Base-by-base conservation (phyloP, 345 rosid species). In the Eutrema heterophyllum region DNA sequence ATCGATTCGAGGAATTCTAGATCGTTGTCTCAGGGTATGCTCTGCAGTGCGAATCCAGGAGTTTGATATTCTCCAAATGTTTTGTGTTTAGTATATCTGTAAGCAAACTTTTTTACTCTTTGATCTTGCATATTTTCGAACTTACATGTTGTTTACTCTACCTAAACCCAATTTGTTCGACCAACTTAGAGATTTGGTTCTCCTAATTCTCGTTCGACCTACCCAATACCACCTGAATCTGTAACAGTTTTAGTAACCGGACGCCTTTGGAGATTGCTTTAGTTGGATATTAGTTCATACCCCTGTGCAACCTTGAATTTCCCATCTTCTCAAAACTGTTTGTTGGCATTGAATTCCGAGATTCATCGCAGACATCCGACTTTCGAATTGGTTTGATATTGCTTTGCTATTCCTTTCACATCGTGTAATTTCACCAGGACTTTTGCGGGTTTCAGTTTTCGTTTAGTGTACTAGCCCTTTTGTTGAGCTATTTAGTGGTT, bases 1-100 rank as follows among this genome's bases (percentile, higher is more conserved):
- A 74, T 86, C 45, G 94, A 93, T 83, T 76, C 96, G 21, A 82
- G 44, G 71, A 83, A 84, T 61, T 87, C 96, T 16, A 85, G 96
- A 82, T 93, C 97, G 27, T 79, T 91, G 88, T 89, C 94, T 85
- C 98, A 91, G 98, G 98, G 96, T 91, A 91, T 87, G 98, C 83
- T 93, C 68, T 87, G 93, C 92, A 85, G 85, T 89, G 96, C 96
- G 52, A 86, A 91, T 72, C 97, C 96, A 76, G 97, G 97, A 81
- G 98, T 89, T 89, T 93, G 97, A 91, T 86, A 69, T 52, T 79
- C 78, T 67, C 64, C 86, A 45, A 82, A 80, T 83, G 78, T 88
- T 83, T 67, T 83, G 74, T 75, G 81, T 86, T 85, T 87, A 71
- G 77, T 82, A 52, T 84, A 50, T 74, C 84, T 74, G 95, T 86